Conservation (phyloP, 1,284 basidiomycete species). For the Ceratobasidium sp. region DNA sequence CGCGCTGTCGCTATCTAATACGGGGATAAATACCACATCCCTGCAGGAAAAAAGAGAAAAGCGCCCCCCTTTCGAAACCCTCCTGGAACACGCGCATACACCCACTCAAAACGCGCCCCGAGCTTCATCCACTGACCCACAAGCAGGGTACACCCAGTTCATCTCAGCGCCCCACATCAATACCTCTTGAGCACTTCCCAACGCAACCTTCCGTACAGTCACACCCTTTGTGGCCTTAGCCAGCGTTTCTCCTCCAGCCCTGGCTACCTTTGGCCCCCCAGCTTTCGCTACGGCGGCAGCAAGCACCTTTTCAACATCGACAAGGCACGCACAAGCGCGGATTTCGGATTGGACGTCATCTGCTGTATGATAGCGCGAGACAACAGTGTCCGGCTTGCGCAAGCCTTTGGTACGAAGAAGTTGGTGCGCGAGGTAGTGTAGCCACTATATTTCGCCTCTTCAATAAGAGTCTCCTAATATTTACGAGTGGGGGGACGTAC, state of each 20-base stretch:
- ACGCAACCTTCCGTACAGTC: neutral
- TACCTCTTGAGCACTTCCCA: slow-evolving; percentile 11
- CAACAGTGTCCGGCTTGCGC: slow-evolving; percentile 58
- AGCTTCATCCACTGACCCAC: neutral
- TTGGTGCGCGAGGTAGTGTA: slow-evolving; percentile 82
- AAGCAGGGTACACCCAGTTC: slow-evolving; percentile 33
- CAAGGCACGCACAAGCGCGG: slow-evolving; percentile 56
- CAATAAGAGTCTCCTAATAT: slow-evolving; percentile 42
- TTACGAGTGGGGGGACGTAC: slow-evolving; percentile 62
- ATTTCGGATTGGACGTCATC: slow-evolving; percentile 53
- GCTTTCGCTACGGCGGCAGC: neutral
- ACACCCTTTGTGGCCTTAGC: slow-evolving; percentile 1
- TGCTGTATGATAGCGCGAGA: slow-evolving; percentile 52
- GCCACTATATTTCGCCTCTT: slow-evolving; percentile 69
- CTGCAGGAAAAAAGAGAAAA: too few relatives aligned
- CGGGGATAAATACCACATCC: too few relatives aligned
- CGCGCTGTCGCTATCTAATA: too few relatives aligned
- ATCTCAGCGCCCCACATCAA: slow-evolving; percentile 38
- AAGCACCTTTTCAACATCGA: slow-evolving; percentile 54
- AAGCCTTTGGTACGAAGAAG: slow-evolving; percentile 78
- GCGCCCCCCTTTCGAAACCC: too few relatives aligned
- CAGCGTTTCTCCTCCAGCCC: slow-evolving; percentile 6
- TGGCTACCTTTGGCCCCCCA: slow-evolving; percentile 3
- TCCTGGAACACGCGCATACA: too few relatives aligned
- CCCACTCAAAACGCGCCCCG: too few relatives aligned